These are phyloP conservation scores for Xylaria scruposa DNA, from an alignment of 495 filamentous ascomycete species.

Conservation along the genomic window DNA sequence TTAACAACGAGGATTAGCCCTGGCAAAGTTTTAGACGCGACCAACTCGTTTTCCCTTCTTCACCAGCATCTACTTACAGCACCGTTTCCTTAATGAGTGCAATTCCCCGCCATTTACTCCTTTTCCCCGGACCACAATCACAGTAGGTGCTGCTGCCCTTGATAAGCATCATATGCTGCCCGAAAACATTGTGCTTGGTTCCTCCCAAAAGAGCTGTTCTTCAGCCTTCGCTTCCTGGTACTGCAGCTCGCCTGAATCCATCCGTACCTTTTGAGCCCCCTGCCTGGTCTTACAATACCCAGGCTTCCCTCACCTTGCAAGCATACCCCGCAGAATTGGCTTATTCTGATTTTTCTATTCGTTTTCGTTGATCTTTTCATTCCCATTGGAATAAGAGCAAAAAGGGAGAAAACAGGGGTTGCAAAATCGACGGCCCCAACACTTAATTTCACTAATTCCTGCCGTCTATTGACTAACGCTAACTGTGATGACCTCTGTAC, in stretches of 20 bases:
- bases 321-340: conserved; percentile 52
- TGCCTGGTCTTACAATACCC: conserved; percentile 47
- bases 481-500: conserved; percentile 62
- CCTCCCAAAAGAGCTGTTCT: conserved; percentile 41
- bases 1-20: conserved; percentile 4
- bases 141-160: background rate
- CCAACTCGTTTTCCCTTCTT: background rate
- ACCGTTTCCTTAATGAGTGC: background rate
- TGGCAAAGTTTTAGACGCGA: conserved; percentile 7
- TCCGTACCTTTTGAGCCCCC: conserved; percentile 36
- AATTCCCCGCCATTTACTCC: background rate
- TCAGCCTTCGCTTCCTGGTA: conserved; percentile 44
- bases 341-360: conserved; percentile 27
- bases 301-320: conserved; percentile 52
- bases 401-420: background rate
- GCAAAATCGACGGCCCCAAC: conserved; percentile 43
- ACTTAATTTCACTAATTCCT: conserved; percentile 39
- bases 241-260: conserved; percentile 41
- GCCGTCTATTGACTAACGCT: conserved; percentile 48
- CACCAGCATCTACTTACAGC: background rate
- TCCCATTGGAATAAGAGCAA: background rate
- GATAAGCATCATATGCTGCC: background rate
- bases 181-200: background rate
- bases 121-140: background rate
- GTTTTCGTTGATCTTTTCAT: background rate